Evolutionary conservation across 768 basidiomycete genomes (phyloP).

Genomic region (Phlegmacium glaucopus): DNA sequence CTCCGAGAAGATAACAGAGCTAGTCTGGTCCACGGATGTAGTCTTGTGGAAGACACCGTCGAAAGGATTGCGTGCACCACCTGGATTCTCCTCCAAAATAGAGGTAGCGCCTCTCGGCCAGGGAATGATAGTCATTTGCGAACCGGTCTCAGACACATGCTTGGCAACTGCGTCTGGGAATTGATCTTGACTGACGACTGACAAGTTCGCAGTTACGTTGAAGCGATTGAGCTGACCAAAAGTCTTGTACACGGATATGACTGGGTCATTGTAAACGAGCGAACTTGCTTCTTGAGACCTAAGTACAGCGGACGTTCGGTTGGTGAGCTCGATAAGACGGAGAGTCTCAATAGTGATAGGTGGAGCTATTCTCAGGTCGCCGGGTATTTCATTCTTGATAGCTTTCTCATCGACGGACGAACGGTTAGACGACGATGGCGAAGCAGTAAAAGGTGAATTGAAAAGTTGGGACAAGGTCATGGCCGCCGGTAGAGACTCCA

Average conservation of each 20-base stretch:
- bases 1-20: constrained; percentile 67
- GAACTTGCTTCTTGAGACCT: constrained; percentile 73
- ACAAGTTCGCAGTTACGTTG: constrained; percentile 62
- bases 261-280: constrained; percentile 66
- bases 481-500: constrained; percentile 76
- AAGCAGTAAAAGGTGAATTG: constrained; percentile 15
- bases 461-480: constrained; percentile 82
- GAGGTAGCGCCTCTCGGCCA: constrained; percentile 59
- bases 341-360: constrained; percentile 66
- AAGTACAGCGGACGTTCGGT: constrained; percentile 84
- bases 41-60: constrained; percentile 70
- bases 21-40: constrained; percentile 45
- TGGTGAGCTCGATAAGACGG: constrained; percentile 86
- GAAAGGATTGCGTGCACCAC: constrained; percentile 56
- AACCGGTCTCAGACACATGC: constrained; percentile 51
- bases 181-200: constrained; percentile 73
- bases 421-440: constrained; percentile 5
- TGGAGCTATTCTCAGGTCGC: neutral
- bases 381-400: constrained; percentile 11
- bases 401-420: constrained; percentile 29
- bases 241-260: constrained; percentile 71
- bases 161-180: constrained; percentile 64
- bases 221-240: constrained; percentile 73
- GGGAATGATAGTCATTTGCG: constrained; percentile 80
- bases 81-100: constrained; percentile 23